Conservation (phyloP, 2,329 filamentous ascomycete species). For the Talaromyces funiculosus region DNA sequence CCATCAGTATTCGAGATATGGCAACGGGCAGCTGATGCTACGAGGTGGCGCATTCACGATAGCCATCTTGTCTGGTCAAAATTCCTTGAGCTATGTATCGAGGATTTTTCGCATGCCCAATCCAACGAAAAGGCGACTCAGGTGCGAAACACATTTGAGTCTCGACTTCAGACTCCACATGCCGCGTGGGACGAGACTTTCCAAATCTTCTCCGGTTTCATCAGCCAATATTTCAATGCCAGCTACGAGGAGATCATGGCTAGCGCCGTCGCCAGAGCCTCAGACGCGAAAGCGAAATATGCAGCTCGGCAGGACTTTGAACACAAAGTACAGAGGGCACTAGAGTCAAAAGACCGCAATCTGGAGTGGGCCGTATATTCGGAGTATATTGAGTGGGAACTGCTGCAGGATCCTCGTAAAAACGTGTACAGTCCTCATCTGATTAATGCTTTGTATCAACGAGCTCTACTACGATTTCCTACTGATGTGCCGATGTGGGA, state of each 20-base stretch:
- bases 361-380: constrained; percentile 49
- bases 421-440: constrained; percentile 49
- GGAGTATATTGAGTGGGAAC: constrained; percentile 84
- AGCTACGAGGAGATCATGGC: constrained; percentile 56
- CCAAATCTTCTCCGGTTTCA: constrained; percentile 54
- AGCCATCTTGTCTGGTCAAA: constrained; percentile 59
- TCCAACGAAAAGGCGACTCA: constrained; percentile 45
- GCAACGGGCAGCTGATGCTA: constrained; percentile 51
- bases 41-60: constrained; percentile 56
- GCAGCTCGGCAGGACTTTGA: constrained; percentile 51
- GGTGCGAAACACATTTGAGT: constrained; percentile 48
- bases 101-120: constrained; percentile 47
- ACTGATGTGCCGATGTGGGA: constrained; percentile 73
- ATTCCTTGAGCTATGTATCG: constrained; percentile 51
- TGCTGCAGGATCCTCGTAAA: constrained; percentile 55
- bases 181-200: constrained; percentile 56
- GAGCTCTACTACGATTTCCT: constrained; percentile 68
- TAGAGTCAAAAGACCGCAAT: constrained; percentile 47
- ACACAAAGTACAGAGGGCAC: constrained; percentile 47
- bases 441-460: constrained; percentile 64
- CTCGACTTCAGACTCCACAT: constrained; percentile 54
- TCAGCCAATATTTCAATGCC: constrained; percentile 50
- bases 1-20: constrained; percentile 52
- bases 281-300: constrained; percentile 50
- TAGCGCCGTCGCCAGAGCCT: constrained; percentile 46